These are phyloP conservation scores for Meredithiella fracta DNA, from an alignment of 2,329 filamentous ascomycete genomes.

Conservation along the genomic window DNA sequence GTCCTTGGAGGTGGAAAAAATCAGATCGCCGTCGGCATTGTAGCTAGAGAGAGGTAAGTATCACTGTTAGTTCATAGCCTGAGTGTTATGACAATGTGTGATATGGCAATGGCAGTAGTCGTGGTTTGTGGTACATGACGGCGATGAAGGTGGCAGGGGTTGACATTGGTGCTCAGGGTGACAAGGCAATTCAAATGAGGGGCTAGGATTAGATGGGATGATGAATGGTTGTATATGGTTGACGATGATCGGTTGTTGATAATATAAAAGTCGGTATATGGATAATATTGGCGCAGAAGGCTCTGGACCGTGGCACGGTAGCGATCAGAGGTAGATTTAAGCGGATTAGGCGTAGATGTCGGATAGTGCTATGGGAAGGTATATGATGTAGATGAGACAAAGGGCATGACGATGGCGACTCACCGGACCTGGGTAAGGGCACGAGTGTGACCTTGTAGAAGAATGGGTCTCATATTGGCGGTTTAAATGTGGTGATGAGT, in stretches of 20 bases:
- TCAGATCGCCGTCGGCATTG: conserved; percentile 87
- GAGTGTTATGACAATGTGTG: background rate
- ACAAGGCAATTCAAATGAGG: background rate
- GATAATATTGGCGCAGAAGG: too few species aligned
- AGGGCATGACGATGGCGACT: conserved; percentile 18
- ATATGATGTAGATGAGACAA: background rate
- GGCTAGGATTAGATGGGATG: background rate
- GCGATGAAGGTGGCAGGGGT: background rate
- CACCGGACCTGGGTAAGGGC: conserved; percentile 88
- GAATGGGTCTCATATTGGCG: conserved; percentile 81
- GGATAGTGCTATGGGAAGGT: too few species aligned
- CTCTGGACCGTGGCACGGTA: too few species aligned
- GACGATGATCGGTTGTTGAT: too few species aligned
- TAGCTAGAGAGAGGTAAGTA: conserved; percentile 35
- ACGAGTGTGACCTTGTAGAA: conserved; percentile 92
- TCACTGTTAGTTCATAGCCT: too few species aligned
- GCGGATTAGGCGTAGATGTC: too few species aligned
- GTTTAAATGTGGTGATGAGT: conserved; percentile 6
- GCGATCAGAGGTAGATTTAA: too few species aligned
- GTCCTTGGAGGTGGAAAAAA: conserved; percentile 93
- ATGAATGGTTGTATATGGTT: too few species aligned
- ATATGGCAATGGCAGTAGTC: background rate
- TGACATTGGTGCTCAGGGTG: background rate
- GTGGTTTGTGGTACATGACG: background rate
- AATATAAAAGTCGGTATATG: too few species aligned